Evolutionary conservation across 2,329 filamentous ascomycete genomes (phyloP), one percentile per base, ranked within the genome.

Genomic region (Aspergillus sp.): DNA sequence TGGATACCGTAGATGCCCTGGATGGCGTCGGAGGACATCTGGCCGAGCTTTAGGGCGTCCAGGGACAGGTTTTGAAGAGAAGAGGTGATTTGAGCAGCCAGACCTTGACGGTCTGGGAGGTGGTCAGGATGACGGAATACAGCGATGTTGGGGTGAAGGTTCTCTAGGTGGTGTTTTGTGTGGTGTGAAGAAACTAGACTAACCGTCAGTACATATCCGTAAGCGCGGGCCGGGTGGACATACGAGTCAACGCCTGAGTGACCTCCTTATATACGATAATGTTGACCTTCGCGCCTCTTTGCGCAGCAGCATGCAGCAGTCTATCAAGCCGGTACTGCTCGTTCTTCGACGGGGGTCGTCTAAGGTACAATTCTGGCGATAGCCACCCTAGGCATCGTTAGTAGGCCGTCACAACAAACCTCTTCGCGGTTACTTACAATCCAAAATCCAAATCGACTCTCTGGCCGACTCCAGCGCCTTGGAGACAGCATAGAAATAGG

Each of bases 241-340:
- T 82, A 91, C 89, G 80, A 41, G 89, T 92, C 68, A 96, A 77
- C 40, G 91, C 89, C 68, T 91, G 88, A 3, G 89, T 86, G 7
- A 93, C 90, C 63, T 97, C 93, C 76, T 96, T 96, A 78, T 96
- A 96, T 11, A 96, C 90, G 53, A 96, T 92, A 51, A 96, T 82
- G 66, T 93, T 89, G 66, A 96, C 82, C 66, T 89, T 86, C 46
- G 96, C 92, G 42, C 92, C 93, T 44, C 92, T 85, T 75, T 93
- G 83, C 24, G 93, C 91, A 8, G 91, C 92, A 54, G 87, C 87
- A 66, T 89, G 83, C 48, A 96, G 83, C 86, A 96, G 87, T 50
- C 86, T 84, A 74, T 96, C 92, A 40, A 96, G 79, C 5, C 92
- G 87, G 71, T 96, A 96, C 66, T 89, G 81, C 72, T 96, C 88